phyloP scores from a whole-genome alignment of 2,329 filamentous ascomycete genomes.

The Arthrobotrys conoides region DNA sequence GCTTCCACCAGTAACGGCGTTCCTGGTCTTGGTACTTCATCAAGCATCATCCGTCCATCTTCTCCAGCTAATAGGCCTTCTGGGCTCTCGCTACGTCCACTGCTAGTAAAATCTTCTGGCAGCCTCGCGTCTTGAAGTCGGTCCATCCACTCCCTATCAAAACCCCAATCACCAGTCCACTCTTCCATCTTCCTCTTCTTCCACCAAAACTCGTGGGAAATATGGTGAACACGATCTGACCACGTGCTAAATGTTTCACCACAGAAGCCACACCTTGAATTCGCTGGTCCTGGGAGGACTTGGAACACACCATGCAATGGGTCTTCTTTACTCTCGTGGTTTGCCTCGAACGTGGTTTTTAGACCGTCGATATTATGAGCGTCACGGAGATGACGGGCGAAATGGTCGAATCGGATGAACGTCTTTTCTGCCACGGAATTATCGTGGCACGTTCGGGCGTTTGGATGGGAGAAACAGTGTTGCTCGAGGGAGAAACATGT shows the following conservation, averaged over 20 bases:
- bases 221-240: conserved; percentile 52
- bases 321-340: conserved; percentile 23
- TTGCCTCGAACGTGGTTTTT: conserved; percentile 48
- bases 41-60: conserved; percentile 5
- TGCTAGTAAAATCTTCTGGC: conserved; percentile 37
- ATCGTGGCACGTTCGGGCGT: conserved; percentile 47
- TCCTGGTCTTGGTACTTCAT: conserved; percentile 4
- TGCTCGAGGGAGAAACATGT: conserved; percentile 50
- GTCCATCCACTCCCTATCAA: conserved; percentile 54
- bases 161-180: conserved; percentile 59
- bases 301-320: conserved; percentile 43
- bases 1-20: conserved; percentile 13
- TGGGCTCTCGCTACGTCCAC: conserved; percentile 9
- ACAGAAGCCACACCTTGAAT: conserved; percentile 58
- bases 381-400: conserved; percentile 50
- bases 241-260: conserved; percentile 54
- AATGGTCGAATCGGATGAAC: conserved; percentile 58
- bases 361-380: conserved; percentile 51
- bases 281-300: conserved; percentile 37
- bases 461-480: conserved; percentile 49
- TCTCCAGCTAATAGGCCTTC: background rate
- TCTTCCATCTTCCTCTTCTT: conserved; percentile 57
- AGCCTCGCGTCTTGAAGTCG: conserved; percentile 54
- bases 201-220: conserved; percentile 60
- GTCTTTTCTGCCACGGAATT: conserved; percentile 56